phyloP scores from a whole-genome alignment of 129 eudicot genomes.

The Chrysanthemum seticuspe region DNA sequence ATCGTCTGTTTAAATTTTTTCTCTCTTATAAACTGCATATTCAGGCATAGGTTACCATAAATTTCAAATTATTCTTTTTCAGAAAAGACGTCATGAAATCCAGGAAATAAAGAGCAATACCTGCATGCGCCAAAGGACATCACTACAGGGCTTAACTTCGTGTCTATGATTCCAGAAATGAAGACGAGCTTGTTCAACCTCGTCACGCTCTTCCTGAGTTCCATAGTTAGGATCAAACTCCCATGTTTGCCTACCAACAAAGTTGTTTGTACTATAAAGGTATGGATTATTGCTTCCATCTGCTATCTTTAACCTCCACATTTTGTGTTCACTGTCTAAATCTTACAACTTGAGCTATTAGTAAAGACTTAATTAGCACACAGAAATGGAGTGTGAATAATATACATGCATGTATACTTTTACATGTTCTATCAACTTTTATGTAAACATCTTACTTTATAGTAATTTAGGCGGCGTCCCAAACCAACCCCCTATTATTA shows the following conservation, averaged over 20 bases:
- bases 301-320: conserved; percentile 61
- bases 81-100: not conserved
- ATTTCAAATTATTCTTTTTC: not conserved
- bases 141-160: conserved; percentile 40
- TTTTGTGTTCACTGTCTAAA: not conserved
- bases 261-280: conserved; percentile 43
- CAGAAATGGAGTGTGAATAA: too few relatives aligned
- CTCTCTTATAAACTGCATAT: conserved; percentile 56
- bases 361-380: too few relatives aligned
- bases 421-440: too few relatives aligned
- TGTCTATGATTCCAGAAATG: conserved; percentile 40
- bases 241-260: conserved; percentile 51
- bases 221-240: conserved; percentile 49
- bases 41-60: not conserved
- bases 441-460: too few relatives aligned
- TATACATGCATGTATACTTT: too few relatives aligned
- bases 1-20: conserved; percentile 57
- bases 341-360: too few relatives aligned
- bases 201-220: conserved; percentile 39
- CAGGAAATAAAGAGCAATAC: conserved; percentile 9
- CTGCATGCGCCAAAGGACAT: conserved; percentile 52
- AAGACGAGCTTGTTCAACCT: conserved; percentile 45
- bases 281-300: conserved; percentile 40
- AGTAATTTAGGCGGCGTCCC: too few relatives aligned
- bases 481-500: too few relatives aligned